Evolutionary conservation across 1,284 basidiomycete species (phyloP).

Genomic region (Flammula alnicola): DNA sequence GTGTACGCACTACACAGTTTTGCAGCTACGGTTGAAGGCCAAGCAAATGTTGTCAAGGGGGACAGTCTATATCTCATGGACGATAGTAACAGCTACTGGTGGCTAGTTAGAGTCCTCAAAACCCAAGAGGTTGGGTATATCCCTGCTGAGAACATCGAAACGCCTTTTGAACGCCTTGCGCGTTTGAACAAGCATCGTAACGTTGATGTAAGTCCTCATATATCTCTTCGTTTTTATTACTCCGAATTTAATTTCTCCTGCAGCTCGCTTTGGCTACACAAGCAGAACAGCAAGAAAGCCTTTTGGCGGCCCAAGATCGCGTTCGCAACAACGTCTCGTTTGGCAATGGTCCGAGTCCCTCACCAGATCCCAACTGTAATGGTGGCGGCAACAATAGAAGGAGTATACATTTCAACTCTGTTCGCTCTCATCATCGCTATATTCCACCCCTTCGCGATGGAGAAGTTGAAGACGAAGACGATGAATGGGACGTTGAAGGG

Average conservation of each 20-base stretch:
- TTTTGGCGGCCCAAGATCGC: slow-evolving; percentile 49
- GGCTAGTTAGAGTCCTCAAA: slow-evolving; percentile 95
- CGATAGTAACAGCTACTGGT: slow-evolving; percentile 98
- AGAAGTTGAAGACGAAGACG: slow-evolving; percentile 78
- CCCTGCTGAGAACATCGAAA: slow-evolving; percentile 99
- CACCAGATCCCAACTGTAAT: slow-evolving; percentile 21
- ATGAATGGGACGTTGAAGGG: slow-evolving; percentile 78
- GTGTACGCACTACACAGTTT: slow-evolving; percentile 93
- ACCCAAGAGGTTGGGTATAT: slow-evolving; percentile 99
- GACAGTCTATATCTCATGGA: slow-evolving; percentile 94
- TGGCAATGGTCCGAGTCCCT: slow-evolving; percentile 23
- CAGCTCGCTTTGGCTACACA: slow-evolving; percentile 79
- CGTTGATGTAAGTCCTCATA: slow-evolving; percentile 75
- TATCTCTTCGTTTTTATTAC: background rate
- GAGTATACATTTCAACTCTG: slow-evolving; percentile 62
- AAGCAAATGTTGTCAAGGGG: slow-evolving; percentile 95
- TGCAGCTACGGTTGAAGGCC: slow-evolving; percentile 94
- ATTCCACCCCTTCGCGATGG: slow-evolving; percentile 78
- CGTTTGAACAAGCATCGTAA: slow-evolving; percentile 97
- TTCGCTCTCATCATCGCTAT: slow-evolving; percentile 69
- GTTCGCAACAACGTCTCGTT: slow-evolving; percentile 49
- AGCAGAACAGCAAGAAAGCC: slow-evolving; percentile 63
- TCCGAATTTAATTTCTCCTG: slow-evolving; percentile 5
- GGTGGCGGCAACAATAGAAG: slow-evolving; percentile 20
- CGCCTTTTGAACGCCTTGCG: slow-evolving; percentile 94